Conservation (phyloP, 371 early-diverging fungal genomes). For the Apophysomyces trapeziformis region DNA sequence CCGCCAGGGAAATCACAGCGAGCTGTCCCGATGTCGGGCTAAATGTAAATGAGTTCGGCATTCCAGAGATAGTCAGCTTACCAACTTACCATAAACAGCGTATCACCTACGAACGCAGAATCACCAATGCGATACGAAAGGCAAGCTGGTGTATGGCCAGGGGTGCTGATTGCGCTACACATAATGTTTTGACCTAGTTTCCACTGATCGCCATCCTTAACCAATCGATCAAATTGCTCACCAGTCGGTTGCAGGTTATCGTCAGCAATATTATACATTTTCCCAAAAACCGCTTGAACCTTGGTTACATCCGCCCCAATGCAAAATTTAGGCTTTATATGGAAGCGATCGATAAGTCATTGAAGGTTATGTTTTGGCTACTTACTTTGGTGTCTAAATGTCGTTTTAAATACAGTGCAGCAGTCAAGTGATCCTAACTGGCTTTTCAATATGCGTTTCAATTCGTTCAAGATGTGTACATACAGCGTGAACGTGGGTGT, state of each 20-base stretch:
- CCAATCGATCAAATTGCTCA: constrained; percentile 42
- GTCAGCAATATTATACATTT: constrained; percentile 35
- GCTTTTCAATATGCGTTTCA: background rate
- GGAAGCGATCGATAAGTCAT: background rate
- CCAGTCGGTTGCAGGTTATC: constrained; percentile 31
- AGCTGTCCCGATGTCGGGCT: constrained; percentile 57
- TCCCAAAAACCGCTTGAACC: constrained; percentile 44
- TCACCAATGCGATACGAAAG: constrained; percentile 51
- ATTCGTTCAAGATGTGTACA: constrained; percentile 9
- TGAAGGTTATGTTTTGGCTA: background rate
- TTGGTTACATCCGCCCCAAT: constrained; percentile 45
- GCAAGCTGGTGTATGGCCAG: constrained; percentile 56
- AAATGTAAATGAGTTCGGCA: constrained; percentile 8
- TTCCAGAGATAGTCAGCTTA: background rate
- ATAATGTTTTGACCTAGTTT: constrained; percentile 44
- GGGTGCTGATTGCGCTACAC: constrained; percentile 41
- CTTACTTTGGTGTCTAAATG: constrained; percentile 34
- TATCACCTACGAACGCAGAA: constrained; percentile 54
- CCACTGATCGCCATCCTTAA: constrained; percentile 35
- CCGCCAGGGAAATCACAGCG: constrained; percentile 58
- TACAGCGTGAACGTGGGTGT: constrained; percentile 57
- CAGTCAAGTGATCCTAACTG: constrained; percentile 49
- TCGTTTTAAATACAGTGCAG: constrained; percentile 39
- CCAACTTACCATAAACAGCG: constrained; percentile 48
- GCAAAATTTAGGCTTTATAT: constrained; percentile 40